Evolutionary conservation across 805 yeast species (phyloP).

Genomic region (Candida anglica): DNA sequence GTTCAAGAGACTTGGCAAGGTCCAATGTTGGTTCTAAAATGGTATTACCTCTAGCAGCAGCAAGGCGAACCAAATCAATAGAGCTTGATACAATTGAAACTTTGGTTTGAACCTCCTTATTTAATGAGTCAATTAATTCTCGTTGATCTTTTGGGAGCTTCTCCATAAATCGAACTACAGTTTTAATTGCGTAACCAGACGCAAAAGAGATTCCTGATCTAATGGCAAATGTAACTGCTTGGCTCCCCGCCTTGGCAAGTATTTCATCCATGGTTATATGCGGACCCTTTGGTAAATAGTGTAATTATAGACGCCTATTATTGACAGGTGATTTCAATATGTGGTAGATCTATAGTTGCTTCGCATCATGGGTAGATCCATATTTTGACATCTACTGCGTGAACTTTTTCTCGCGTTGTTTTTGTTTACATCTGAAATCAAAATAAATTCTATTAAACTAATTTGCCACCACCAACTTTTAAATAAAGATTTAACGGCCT

Average conservation of each 20-base stretch:
- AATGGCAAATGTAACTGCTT: constrained; percentile 76
- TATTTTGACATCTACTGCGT: no score
- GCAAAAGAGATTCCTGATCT: constrained; percentile 74
- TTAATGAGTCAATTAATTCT: constrained; percentile 35
- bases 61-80: constrained; percentile 61
- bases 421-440: no score
- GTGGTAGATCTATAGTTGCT: no score
- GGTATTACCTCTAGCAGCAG: constrained; percentile 60
- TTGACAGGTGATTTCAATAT: no score
- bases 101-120: constrained; percentile 49
- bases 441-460: no score
- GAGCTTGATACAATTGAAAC: constrained; percentile 61
- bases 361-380: no score
- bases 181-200: constrained; percentile 65
- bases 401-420: no score
- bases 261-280: constrained; percentile 44
- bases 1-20: constrained; percentile 51
- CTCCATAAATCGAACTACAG: constrained; percentile 54
- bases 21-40: constrained; percentile 50
- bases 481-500: no score
- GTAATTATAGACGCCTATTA: not conserved
- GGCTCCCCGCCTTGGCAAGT: constrained; percentile 59
- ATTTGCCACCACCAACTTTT: no score
- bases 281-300: no score
- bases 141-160: constrained; percentile 53